These are phyloP conservation scores for Ciborinia camelliae DNA, from an alignment of 2,329 filamentous ascomycete species.

Conservation along the genomic window DNA sequence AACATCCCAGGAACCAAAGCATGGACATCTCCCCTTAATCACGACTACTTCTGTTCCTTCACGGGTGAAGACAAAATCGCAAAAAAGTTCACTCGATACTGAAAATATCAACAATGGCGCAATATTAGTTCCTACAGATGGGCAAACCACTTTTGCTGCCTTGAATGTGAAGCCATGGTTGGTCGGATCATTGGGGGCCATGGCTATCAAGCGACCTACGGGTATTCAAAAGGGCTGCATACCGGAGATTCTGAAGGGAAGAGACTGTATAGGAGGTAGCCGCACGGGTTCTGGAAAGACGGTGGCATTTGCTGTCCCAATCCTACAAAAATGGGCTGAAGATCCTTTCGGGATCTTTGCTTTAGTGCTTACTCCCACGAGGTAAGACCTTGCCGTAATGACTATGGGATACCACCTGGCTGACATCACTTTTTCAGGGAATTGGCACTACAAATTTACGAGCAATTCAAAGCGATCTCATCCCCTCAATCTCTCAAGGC, in stretches of 20 bases:
- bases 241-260: slow-evolving; percentile 83
- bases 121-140: slow-evolving; percentile 52
- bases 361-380: slow-evolving; percentile 82
- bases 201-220: slow-evolving; percentile 85
- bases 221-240: slow-evolving; percentile 92
- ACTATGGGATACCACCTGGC: slow-evolving; percentile 10
- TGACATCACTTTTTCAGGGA: slow-evolving; percentile 53
- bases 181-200: slow-evolving; percentile 68
- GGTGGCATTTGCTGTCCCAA: slow-evolving; percentile 89
- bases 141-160: slow-evolving; percentile 64
- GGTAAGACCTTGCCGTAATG: slow-evolving; percentile 43
- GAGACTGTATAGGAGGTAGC: slow-evolving; percentile 92
- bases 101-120: slow-evolving; percentile 22
- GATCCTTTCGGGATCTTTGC: slow-evolving; percentile 91
- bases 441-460: slow-evolving; percentile 90
- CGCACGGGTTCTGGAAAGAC: slow-evolving; percentile 97
- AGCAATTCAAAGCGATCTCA: slow-evolving; percentile 92
- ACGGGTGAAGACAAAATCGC: slow-evolving; percentile 30
- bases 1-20: slow-evolving; percentile 24
- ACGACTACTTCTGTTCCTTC: slow-evolving; percentile 32
- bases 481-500: slow-evolving; percentile 83
- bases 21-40: slow-evolving; percentile 25
- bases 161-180: slow-evolving; percentile 83
- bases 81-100: neutral
- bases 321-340: slow-evolving; percentile 88